phyloP scores from a whole-genome alignment of 345 rosid genomes.

The Stellera chamaejasme region DNA sequence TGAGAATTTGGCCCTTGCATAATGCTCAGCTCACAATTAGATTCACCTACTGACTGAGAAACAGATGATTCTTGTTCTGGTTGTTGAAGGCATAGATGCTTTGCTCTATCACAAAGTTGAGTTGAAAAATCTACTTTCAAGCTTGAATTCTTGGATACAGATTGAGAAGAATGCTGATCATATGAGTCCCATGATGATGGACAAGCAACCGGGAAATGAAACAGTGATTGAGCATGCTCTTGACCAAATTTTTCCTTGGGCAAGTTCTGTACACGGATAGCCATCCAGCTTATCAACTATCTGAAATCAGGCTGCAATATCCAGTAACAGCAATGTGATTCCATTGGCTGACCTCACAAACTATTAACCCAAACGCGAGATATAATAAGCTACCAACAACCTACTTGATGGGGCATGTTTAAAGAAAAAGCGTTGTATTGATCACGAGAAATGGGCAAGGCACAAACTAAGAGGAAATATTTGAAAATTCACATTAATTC shows the following conservation, averaged over 20 bases:
- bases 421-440: no score
- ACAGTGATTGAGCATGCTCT: conserved; percentile 16
- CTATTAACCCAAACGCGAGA: background rate
- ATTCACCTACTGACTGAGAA: conserved; percentile 52
- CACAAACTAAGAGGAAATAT: no score
- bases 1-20: conserved; percentile 3
- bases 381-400: background rate
- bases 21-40: conserved; percentile 37
- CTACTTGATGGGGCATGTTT: no score
- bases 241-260: conserved; percentile 28
- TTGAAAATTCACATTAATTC: no score
- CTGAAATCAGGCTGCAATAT: conserved; percentile 4
- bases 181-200: conserved; percentile 34
- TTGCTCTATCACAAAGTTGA: conserved; percentile 24
- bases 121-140: conserved; percentile 38
- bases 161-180: conserved; percentile 15
- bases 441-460: no score
- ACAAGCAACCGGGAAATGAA: conserved; percentile 27
- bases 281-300: conserved; percentile 7
- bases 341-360: background rate
- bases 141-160: conserved; percentile 32
- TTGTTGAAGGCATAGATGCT: conserved; percentile 34
- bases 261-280: conserved; percentile 31
- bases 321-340: conserved; percentile 7
- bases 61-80: conserved; percentile 59